Evolutionary conservation across 345 rosid genomes (phyloP).

Genomic region (Gossypium australe): DNA sequence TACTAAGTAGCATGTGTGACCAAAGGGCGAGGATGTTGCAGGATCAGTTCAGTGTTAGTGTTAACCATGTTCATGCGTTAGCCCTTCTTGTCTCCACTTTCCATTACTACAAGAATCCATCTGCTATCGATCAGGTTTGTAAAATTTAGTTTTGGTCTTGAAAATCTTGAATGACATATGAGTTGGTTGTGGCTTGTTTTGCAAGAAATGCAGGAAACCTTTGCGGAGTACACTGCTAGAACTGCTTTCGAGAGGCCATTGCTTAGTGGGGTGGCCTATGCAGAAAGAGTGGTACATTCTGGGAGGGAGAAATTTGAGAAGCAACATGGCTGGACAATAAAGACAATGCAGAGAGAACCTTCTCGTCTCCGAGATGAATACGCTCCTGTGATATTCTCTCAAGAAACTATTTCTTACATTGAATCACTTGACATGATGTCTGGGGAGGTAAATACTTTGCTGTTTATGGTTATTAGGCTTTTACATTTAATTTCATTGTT

Average conservation of each 20-base stretch:
- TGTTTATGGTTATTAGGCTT: neutral
- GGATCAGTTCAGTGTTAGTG: constrained; percentile 93
- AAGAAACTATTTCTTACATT: constrained; percentile 81
- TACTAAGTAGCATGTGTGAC: constrained; percentile 82
- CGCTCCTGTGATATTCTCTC: constrained; percentile 89
- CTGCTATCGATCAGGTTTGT: constrained; percentile 93
- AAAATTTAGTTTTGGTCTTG: too few species aligned
- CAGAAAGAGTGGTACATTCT: constrained; percentile 55
- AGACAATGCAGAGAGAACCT: constrained; percentile 78
- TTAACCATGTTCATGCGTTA: constrained; percentile 94
- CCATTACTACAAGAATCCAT: constrained; percentile 84
- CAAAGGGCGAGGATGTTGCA: constrained; percentile 95
- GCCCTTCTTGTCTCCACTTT: constrained; percentile 95
- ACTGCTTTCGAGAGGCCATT: constrained; percentile 91
- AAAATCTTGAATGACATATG: too few species aligned
- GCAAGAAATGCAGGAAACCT: constrained; percentile 63
- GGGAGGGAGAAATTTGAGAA: constrained; percentile 79
- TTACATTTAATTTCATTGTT: neutral
- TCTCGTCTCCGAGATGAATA: constrained; percentile 92
- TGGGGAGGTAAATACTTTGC: constrained; percentile 56
- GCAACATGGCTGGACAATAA: constrained; percentile 79
- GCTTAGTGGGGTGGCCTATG: constrained; percentile 91
- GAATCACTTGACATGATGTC: constrained; percentile 99
- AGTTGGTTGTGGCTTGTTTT: neutral
- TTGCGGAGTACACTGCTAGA: constrained; percentile 93